Evolutionary conservation across 768 basidiomycete genomes (phyloP), one percentile per base, ranked within the genome.

Genomic region (Suillus ampliporus): DNA sequence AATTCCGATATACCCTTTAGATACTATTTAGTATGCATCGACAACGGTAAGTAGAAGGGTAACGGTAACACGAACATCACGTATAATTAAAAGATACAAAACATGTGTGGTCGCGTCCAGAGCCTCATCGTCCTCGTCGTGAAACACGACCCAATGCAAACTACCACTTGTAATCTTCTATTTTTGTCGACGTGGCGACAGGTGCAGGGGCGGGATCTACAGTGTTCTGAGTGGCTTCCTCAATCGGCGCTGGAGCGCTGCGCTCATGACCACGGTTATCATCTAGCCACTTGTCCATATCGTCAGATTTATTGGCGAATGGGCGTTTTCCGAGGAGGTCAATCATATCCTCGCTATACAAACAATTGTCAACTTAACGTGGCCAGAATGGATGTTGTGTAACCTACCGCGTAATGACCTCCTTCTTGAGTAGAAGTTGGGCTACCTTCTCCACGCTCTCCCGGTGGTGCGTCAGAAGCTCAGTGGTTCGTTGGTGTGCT

Each of bases 241-340:
- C 88, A 13, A 88, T 75, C 4, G 89, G 88, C 43, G 89, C 86
- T 23, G 87, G 86, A n/a, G 87, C 86, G 67, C 85, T 86, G 54
- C 83, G 82, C 68, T 86, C 86, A 41, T 69, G 70, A 44, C 83
- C 83, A 41, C 83, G 83, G 72, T 94, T 86, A 72, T 90, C 86
- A 70, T 97, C 94, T n/a, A 97, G 84, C 91, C 95, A 97, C 73
- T 91, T 92, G 79, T 97, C 95, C 96, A 98, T 97, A 67, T 97
- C 94, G 72, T 97, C 95, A 28, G 86, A 80, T 62, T 86, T 84
- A 65, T 86, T 86, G n/a, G 72, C 77, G 69, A 95, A 95, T 28
- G 93, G 92, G 57, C 93, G 87, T 71, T 90, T 91, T 56, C 94
- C 93, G 44, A 95, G 84, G 19, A 94, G 82, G 44, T 81, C 71